Conservation (phyloP, 805 yeast species). For the Clavispora carvajalis region DNA sequence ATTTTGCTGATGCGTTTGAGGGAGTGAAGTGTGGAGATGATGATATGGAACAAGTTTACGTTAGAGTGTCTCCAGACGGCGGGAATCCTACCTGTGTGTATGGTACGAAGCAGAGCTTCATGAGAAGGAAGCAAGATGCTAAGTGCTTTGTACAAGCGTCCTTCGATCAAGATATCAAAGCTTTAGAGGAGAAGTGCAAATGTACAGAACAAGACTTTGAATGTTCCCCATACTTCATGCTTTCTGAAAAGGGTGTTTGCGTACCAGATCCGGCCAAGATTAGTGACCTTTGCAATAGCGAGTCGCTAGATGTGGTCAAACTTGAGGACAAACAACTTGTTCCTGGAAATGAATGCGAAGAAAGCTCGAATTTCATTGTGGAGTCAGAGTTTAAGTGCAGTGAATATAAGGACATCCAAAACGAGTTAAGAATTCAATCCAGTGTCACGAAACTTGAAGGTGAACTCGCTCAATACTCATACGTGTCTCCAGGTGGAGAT, state of each 20-base stretch:
- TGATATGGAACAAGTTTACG: slow-evolving; percentile 65
- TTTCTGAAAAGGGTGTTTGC: slow-evolving; percentile 41
- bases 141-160: slow-evolving; percentile 54
- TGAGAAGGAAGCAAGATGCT: slow-evolving; percentile 59
- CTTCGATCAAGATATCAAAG: slow-evolving; percentile 39
- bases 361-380: slow-evolving; percentile 16
- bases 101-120: slow-evolving; percentile 63
- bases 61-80: slow-evolving; percentile 34
- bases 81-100: slow-evolving; percentile 48
- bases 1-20: slow-evolving; percentile 53
- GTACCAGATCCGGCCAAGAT: slow-evolving; percentile 27
- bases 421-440: slow-evolving; percentile 6
- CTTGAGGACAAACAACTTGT: slow-evolving; percentile 37
- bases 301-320: slow-evolving; percentile 17
- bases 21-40: slow-evolving; percentile 39
- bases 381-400: slow-evolving; percentile 13
- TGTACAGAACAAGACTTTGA: slow-evolving; percentile 68
- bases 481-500: slow-evolving; percentile 25
- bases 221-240: slow-evolving; percentile 49
- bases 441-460: slow-evolving; percentile 44
- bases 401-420: slow-evolving; percentile 9
- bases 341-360: slow-evolving; percentile 43
- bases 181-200: slow-evolving; percentile 51
- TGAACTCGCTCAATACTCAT: slow-evolving; percentile 48
- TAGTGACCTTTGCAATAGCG: slow-evolving; percentile 19